A percentile compares a stretch with the other conserved stretches of the same genome.
These are phyloP conservation scores for Lachancea dasiensis DNA, from an alignment of 805 yeast species.

Conservation along the genomic window DNA sequence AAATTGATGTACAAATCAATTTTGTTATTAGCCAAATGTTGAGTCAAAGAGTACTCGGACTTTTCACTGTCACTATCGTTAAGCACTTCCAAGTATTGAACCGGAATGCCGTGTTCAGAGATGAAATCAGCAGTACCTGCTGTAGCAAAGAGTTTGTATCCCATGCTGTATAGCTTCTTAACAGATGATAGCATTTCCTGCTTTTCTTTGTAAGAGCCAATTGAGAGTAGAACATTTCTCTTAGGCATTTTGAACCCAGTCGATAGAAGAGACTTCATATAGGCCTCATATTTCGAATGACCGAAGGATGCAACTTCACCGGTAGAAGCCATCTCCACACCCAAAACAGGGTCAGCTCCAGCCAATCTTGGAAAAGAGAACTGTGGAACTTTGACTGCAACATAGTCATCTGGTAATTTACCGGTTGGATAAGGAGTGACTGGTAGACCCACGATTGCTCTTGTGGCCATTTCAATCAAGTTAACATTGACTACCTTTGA, in stretches of 20 bases:
- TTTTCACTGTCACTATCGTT: conserved; percentile 60
- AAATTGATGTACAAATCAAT: conserved; percentile 93
- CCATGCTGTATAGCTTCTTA: conserved; percentile 70
- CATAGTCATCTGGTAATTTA: conserved; percentile 85
- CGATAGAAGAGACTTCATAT: conserved; percentile 86
- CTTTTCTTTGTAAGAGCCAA: conserved; percentile 97
- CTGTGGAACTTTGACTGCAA: conserved; percentile 95
- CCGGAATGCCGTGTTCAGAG: conserved; percentile 90
- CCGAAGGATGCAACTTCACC: conserved; percentile 99
- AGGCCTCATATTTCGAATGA: conserved; percentile 93
- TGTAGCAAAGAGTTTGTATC: conserved; percentile 90
- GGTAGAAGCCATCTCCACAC: conserved; percentile 99
- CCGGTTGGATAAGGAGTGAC: conserved; percentile 86
- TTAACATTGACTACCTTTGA: conserved; percentile 96
- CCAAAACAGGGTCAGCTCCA: conserved; percentile 96
- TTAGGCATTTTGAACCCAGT: conserved; percentile 94
- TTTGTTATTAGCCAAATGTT: conserved; percentile 93
- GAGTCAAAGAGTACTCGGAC: conserved; percentile 90
- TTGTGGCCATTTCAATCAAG: conserved; percentile 94
- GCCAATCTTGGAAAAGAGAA: conserved; percentile 94
- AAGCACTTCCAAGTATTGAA: conserved; percentile 88
- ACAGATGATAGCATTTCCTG: conserved; percentile 87
- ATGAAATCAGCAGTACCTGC: conserved; percentile 99
- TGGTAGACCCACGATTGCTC: conserved; percentile 86
- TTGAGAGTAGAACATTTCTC: conserved; percentile 86